Evolutionary conservation across 805 yeast genomes (phyloP), one percentile per base, ranked within the genome.

Genomic region (Sugiyamaella mastotermitis): DNA sequence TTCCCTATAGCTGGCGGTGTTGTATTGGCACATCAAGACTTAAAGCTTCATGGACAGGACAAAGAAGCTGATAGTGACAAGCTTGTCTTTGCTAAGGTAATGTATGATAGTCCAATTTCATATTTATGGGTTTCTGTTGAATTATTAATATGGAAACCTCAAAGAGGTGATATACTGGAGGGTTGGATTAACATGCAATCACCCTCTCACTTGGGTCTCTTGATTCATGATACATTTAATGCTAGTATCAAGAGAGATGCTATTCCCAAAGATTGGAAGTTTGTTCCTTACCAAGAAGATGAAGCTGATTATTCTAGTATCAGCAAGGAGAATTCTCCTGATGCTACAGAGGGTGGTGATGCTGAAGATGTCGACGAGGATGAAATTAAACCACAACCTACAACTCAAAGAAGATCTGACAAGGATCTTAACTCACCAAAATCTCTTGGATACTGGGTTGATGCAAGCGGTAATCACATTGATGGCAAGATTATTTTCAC

Each of bases 141-240:
- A 38, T 69, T 92, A 33, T 68, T 86, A 40, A 74, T 87, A 34
- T 92, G 98, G 97, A 76, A 73, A 52, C 98, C 99, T 3, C 76
- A 76, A 51, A 67, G 77, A n/a, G 96, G 94, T 3, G 97, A 92
- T 55, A 64, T 71, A 1, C 63, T 92, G 14, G 94, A 88, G 59
- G 98, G 98, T 9, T 73, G 78, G 68, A 72, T 82, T 38, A 86
- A 85, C 65, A 79, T 90, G 75, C 97, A 90, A 65, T 80, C 95
- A 2, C 95, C 94, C 13, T 81, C 95, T 5, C 98, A 92, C 57
- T 82, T 92, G 52, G 97, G 97, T 43, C 68, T 92, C 44, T 71
- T 92, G 48, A 70, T 92, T 35, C 88, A 85, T 58, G 97, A 92
- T 62, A 85, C 94, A 1, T 92, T 92, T 67, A 92, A 92, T 62